These are phyloP conservation scores for Vanrija sp. DNA, from an alignment of 1,284 basidiomycete species.

Conservation along the genomic window DNA sequence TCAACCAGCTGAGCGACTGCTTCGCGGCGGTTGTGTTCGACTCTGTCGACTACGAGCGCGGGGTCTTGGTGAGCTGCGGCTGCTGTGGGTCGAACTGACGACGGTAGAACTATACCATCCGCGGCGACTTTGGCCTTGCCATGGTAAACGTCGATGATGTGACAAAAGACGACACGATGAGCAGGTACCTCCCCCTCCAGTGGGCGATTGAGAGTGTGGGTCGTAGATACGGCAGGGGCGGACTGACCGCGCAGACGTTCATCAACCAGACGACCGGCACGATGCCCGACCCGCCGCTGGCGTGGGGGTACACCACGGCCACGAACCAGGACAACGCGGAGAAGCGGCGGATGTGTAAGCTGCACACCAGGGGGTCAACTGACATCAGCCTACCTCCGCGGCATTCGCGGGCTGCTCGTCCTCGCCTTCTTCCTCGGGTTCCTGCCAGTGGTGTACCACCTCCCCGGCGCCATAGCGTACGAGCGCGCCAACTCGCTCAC, in stretches of 20 bases:
- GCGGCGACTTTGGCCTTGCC: slow-evolving; percentile 62
- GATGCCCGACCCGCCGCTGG: slow-evolving; percentile 55
- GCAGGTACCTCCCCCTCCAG: slow-evolving; percentile 65
- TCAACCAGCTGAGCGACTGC: slow-evolving; percentile 64
- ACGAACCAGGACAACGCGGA: slow-evolving; percentile 62
- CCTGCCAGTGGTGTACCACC: slow-evolving; percentile 66
- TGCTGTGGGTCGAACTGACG: not conserved
- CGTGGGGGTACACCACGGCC: slow-evolving; percentile 67
- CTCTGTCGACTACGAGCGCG: slow-evolving; percentile 53
- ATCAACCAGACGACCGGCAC: slow-evolving; percentile 62
- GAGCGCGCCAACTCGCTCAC: slow-evolving; percentile 63
- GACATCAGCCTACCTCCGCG: slow-evolving; percentile 46
- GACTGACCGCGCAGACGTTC: slow-evolving; percentile 54
- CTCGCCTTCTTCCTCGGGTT: slow-evolving; percentile 64
- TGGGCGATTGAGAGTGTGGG: slow-evolving; percentile 68
- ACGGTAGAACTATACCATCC: slow-evolving; percentile 66
- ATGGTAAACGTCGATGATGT: slow-evolving; percentile 64
- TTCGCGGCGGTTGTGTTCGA: slow-evolving; percentile 68
- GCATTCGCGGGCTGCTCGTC: slow-evolving; percentile 60
- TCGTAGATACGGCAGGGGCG: slow-evolving; percentile 1
- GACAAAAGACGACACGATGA: slow-evolving; percentile 62
- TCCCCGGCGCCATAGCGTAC: slow-evolving; percentile 63
- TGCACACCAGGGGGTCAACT: not conserved
- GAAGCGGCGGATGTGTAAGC: slow-evolving; percentile 57
- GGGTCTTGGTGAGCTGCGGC: slow-evolving; percentile 17